Conservation (phyloP, 495 filamentous ascomycete genomes). For the Polyplosphaeria fusca region DNA sequence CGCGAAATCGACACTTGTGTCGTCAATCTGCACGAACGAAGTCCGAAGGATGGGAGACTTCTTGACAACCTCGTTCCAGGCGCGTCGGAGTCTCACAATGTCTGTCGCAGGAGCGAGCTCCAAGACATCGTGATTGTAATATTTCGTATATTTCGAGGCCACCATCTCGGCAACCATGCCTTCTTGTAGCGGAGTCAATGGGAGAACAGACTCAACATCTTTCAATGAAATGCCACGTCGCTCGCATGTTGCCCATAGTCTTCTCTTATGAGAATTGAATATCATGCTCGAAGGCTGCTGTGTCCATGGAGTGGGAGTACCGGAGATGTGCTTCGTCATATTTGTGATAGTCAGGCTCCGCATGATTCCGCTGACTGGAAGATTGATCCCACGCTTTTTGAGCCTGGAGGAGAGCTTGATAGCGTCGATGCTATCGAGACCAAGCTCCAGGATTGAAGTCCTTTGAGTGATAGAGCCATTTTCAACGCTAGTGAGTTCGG, state of each 20-base stretch:
- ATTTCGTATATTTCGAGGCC: slow-evolving; percentile 60
- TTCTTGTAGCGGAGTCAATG: slow-evolving; percentile 73
- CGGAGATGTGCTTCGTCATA: slow-evolving; percentile 42
- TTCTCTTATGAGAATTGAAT: slow-evolving; percentile 24
- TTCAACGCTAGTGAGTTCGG: slow-evolving; percentile 54
- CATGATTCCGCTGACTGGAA: slow-evolving; percentile 68
- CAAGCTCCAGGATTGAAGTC: slow-evolving; percentile 61
- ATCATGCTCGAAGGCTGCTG: slow-evolving; percentile 14
- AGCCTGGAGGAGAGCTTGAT: slow-evolving; percentile 67
- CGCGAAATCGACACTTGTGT: slow-evolving; percentile 49
- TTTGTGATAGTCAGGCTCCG: slow-evolving; percentile 60
- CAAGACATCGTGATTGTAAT: slow-evolving; percentile 77
- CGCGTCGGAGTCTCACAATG: slow-evolving; percentile 49
- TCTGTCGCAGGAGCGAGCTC: slow-evolving; percentile 53
- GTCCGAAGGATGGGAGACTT: slow-evolving; percentile 71
- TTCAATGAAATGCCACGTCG: slow-evolving; percentile 24
- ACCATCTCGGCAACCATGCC: slow-evolving; percentile 76
- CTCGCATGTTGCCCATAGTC: slow-evolving; percentile 34
- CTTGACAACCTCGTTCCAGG: slow-evolving; percentile 58
- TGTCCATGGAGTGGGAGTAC: background rate
- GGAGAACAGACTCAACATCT: slow-evolving; percentile 55
- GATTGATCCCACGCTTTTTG: slow-evolving; percentile 53
- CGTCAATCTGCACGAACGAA: slow-evolving; percentile 61
- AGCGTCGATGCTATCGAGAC: slow-evolving; percentile 66
- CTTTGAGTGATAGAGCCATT: slow-evolving; percentile 48